phyloP scores from a whole-genome alignment of 305 asterid genomes.

The Caryopteris hybrid region DNA sequence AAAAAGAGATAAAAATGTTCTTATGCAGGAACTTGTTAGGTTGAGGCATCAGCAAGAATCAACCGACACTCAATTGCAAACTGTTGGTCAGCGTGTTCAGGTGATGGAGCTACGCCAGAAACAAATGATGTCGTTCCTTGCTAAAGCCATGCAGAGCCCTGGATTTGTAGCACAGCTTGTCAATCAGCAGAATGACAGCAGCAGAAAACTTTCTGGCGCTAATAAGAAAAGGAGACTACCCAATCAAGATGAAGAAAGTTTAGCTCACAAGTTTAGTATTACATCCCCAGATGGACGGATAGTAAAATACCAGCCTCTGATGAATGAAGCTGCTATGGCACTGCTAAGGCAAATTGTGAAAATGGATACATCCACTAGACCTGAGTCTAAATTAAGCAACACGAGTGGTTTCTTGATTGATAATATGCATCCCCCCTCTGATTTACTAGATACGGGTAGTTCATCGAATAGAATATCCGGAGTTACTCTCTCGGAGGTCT shows the following conservation, averaged over 20 bases:
- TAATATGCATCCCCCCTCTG: slow-evolving; percentile 34
- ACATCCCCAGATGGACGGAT: slow-evolving; percentile 57
- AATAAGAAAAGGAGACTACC: slow-evolving; percentile 73
- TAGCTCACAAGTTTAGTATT: slow-evolving; percentile 29
- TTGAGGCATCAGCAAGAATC: slow-evolving; percentile 68
- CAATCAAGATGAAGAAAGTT: slow-evolving; percentile 51
- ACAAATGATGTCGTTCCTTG: slow-evolving; percentile 75
- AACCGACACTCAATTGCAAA: slow-evolving; percentile 58
- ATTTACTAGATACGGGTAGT: slow-evolving; percentile 36
- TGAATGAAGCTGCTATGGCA: slow-evolving; percentile 82
- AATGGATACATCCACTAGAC: slow-evolving; percentile 42
- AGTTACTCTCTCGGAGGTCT: slow-evolving; percentile 59
- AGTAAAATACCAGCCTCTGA: slow-evolving; percentile 65
- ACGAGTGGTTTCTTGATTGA: slow-evolving; percentile 49
- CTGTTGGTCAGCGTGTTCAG: slow-evolving; percentile 62
- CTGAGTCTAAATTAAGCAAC: slow-evolving; percentile 40
- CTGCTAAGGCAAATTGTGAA: slow-evolving; percentile 59
- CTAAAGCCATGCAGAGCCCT: slow-evolving; percentile 79
- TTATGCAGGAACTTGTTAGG: slow-evolving; percentile 77
- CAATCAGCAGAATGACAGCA: slow-evolving; percentile 43
- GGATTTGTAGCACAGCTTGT: slow-evolving; percentile 68
- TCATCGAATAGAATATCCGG: slow-evolving; percentile 43
- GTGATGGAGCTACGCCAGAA: slow-evolving; percentile 67
- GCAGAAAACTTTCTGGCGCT: slow-evolving; percentile 48
- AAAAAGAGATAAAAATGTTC: slow-evolving; percentile 62